Evolutionary conservation across 2,329 filamentous ascomycete species (phyloP), one percentile per base, ranked within the genome.

Genomic region (Plenodomus biglobosus): DNA sequence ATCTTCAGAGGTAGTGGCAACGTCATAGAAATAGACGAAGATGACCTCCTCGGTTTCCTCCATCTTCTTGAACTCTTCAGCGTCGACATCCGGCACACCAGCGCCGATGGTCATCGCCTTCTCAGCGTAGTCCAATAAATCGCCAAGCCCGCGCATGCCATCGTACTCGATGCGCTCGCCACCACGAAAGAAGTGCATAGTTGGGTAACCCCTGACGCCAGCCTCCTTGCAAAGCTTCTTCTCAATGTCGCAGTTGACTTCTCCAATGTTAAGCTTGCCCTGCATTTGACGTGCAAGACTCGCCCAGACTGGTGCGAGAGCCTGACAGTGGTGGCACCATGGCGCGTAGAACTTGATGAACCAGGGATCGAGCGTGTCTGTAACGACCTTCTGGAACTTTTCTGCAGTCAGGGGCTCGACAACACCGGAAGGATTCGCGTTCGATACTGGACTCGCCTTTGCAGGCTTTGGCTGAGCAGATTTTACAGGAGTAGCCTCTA

Each of bases 271-370:
- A 50, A 99, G 83, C 56, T 84, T 85, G 37, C 87, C 88, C 72
- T 91, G 84, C 89, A 96, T 94, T 66, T 92, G 90, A 69, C 92
- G 91, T 38, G 88, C 88, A 73, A 99, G 84, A 64, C 92, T 88
- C 53, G 85, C 78, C 94, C 94, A 99, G 56, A 85, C 91, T 2
- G 94, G 88, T 30, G 88, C 90, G 80, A 99, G 85, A 32, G 89
- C 89, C 74, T 96, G 89, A 73, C 95, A 99, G 74, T 99, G 94
- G 60, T 86, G 85, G 72, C 94, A 99, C 94, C 92, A 97, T 5
- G 94, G 95, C 16, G 90, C 92, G 70, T 96, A 97, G 71, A 99
- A 97, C 73, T 99, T 99, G 79, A 99, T 85, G 68, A 99, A 96
- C 94, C 94, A 99, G 5, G 92, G 87, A 55, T 97, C 91, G 55